These are phyloP conservation scores for Phytophthora colocasiae DNA, from an alignment of 352 stramenopile species.

Conservation along the genomic window DNA sequence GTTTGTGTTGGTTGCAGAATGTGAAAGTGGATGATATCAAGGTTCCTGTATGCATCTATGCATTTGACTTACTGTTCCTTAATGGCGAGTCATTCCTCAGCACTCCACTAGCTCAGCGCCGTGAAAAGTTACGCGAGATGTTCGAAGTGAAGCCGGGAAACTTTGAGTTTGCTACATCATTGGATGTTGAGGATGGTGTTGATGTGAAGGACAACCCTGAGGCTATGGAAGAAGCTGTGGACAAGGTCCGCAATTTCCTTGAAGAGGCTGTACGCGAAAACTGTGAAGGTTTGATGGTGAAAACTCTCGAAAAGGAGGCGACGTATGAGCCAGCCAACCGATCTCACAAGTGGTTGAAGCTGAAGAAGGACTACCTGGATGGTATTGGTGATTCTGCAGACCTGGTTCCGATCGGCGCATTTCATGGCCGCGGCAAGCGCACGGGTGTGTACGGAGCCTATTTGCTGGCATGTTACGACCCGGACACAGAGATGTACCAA, in stretches of 20 bases:
- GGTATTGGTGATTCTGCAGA: slow-evolving; percentile 98
- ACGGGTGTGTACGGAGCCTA: slow-evolving; percentile 98
- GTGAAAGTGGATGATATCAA: slow-evolving; percentile 92
- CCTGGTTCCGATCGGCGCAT: slow-evolving; percentile 98
- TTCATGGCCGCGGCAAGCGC: slow-evolving; percentile 95
- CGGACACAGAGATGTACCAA: slow-evolving; percentile 98
- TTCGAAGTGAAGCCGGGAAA: slow-evolving; percentile 94
- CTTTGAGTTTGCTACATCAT: slow-evolving; percentile 95
- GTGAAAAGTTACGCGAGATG: slow-evolving; percentile 90
- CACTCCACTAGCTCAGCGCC: slow-evolving; percentile 89
- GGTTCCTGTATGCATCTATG: slow-evolving; percentile 94
- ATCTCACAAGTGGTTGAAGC: slow-evolving; percentile 99
- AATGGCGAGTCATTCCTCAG: slow-evolving; percentile 96
- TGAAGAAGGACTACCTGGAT: slow-evolving; percentile 99
- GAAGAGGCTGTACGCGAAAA: slow-evolving; percentile 94
- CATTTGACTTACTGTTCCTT: slow-evolving; percentile 99
- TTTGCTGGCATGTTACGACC: slow-evolving; percentile 98
- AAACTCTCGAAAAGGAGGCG: slow-evolving; percentile 97
- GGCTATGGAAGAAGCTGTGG: slow-evolving; percentile 87
- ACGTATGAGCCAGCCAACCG: slow-evolving; percentile 98
- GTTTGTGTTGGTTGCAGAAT: slow-evolving; percentile 45
- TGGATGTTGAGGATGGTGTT: slow-evolving; percentile 88
- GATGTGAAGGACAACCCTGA: slow-evolving; percentile 88
- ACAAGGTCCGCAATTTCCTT: slow-evolving; percentile 93
- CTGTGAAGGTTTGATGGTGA: slow-evolving; percentile 99